phyloP scores from a whole-genome alignment of 441 rosid genomes.

The Syzygium malaccense region DNA sequence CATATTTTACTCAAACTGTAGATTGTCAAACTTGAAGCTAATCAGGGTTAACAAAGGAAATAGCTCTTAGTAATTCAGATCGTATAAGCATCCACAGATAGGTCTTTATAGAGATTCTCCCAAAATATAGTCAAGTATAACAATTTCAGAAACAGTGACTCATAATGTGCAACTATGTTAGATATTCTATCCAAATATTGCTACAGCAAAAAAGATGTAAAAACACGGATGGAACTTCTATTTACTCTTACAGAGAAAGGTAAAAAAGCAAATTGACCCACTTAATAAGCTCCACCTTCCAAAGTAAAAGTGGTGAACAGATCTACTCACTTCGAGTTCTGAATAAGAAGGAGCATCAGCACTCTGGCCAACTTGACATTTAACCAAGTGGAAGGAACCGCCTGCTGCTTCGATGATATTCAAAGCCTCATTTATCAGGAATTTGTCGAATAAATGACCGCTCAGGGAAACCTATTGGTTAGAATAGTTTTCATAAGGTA shows the following conservation, averaged over 20 bases:
- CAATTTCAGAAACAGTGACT: not conserved
- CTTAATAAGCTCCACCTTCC: not conserved
- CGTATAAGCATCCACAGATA: not conserved
- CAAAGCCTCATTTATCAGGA: conserved; percentile 91
- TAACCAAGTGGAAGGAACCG: conserved; percentile 83
- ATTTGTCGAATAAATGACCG: conserved; percentile 90
- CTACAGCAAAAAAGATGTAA: not conserved
- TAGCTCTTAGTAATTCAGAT: not conserved
- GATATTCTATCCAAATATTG: not conserved
- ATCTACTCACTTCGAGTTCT: conserved; percentile 72
- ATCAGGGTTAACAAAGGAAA: not conserved
- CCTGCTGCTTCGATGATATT: conserved; percentile 88
- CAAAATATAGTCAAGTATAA: not conserved
- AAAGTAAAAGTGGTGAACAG: not conserved
- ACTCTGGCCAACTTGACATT: conserved; percentile 88
- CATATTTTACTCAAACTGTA: not conserved
- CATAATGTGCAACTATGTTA: not conserved
- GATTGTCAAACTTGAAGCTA: not conserved
- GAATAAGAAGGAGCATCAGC: conserved; percentile 62
- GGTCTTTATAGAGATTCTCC: not conserved
- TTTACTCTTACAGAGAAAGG: not conserved
- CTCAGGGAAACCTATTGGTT: conserved; percentile 74
- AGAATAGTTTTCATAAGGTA: conserved; percentile 9
- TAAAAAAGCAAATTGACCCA: not conserved
- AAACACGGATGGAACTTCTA: not conserved